Evolutionary conservation across 352 stramenopile species (phyloP), one percentile per base, ranked within the genome.

Genomic region (Phytophthora agathidicida): DNA sequence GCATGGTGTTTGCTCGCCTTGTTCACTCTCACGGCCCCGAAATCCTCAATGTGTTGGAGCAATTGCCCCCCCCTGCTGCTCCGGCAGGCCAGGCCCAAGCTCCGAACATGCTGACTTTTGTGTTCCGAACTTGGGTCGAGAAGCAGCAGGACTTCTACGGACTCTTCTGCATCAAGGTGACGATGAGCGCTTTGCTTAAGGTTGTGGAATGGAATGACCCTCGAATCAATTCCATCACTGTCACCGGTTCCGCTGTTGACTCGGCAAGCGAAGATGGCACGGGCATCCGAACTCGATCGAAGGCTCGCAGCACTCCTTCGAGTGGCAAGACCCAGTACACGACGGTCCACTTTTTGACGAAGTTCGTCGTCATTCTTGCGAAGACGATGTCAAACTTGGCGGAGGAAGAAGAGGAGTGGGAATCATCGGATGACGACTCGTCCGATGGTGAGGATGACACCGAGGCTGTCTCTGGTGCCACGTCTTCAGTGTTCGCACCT

Each of bases 111-210:
- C 57, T 93, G 22, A 69, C 68, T 32, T 94, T 94, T 76, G 83
- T 94, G 2, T 88, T 93, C 45, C 61, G 67, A 24, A 89, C 82
- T 13, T 94, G 86, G 86, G 85, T 94, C 26, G 81, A 93, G 44
- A 91, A 91, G 59, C 86, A 94, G 48, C 60, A 76, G 13, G 83
- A 93, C 19, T 94, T 94, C 42, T 94, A 94, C 39, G 83, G 86
- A 9, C 69, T 89, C 5, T 92, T 92, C 64, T 88, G 77, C 43
- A 86, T 94, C 57, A 94, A 93, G 57, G 83, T 94, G 30, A 94
- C 83, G 4, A 75, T 90, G 30, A 90, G 82, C 46, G 85, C 82
- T 33, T 46, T 94, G 11, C 54, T 94, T 5, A 86, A 89, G 70
- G 71, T 90, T 5, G 66, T 81, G 4, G 77, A 88, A 38, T 91